Percentiles rank a stretch among this genome's conserved stretches.
These are phyloP conservation scores for Coprinellus micaceus DNA, from an alignment of 768 basidiomycete genomes.

Conservation along the genomic window DNA sequence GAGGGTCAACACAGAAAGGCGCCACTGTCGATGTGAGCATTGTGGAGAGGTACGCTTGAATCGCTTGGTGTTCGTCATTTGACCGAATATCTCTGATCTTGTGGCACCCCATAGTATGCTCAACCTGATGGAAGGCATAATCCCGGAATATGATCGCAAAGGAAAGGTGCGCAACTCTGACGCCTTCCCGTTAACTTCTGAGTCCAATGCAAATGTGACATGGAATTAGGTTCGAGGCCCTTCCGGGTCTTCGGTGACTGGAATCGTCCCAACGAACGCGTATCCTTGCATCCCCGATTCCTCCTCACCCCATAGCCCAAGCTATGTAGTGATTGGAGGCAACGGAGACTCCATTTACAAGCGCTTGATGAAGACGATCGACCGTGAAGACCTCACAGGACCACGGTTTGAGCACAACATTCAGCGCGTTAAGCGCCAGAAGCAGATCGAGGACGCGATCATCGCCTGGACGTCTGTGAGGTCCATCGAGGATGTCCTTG, in stretches of 20 bases:
- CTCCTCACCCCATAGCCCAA: slow-evolving; percentile 29
- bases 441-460: slow-evolving; percentile 62
- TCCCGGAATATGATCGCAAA: slow-evolving; percentile 72
- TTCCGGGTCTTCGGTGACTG: slow-evolving; percentile 71
- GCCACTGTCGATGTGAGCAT: slow-evolving; percentile 75
- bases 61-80: not conserved
- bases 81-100: not conserved
- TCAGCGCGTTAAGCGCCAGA: slow-evolving; percentile 60
- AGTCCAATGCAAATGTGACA: slow-evolving; percentile 1
- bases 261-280: slow-evolving; percentile 73
- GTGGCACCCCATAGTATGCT: slow-evolving; percentile 48
- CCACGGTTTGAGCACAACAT: slow-evolving; percentile 52
- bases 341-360: slow-evolving; percentile 70
- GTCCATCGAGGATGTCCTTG: slow-evolving; percentile 51
- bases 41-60: slow-evolving; percentile 52
- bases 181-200: not conserved
- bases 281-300: slow-evolving; percentile 60
- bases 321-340: slow-evolving; percentile 68
- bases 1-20: slow-evolving; percentile 32
- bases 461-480: slow-evolving; percentile 52
- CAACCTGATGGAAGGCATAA: slow-evolving; percentile 74
- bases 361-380: slow-evolving; percentile 60
- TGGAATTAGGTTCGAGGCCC: slow-evolving; percentile 55
- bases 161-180: slow-evolving; percentile 43
- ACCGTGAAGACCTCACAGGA: slow-evolving; percentile 56